Evolutionary conservation across 1,284 basidiomycete species (phyloP).

Genomic region (Apiotrichum porosum): DNA sequence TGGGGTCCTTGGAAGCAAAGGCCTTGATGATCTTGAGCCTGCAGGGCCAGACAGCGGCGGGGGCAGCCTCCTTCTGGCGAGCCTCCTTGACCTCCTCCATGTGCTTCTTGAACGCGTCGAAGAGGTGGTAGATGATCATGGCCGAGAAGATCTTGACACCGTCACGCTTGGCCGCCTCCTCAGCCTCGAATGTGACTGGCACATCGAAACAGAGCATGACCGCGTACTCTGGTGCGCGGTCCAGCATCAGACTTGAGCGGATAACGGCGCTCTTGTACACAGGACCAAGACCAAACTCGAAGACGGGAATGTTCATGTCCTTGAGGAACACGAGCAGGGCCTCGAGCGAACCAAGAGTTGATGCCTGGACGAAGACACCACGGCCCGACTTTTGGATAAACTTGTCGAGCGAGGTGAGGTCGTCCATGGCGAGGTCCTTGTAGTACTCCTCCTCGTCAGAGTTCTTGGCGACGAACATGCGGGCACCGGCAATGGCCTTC

Average conservation of each 20-base stretch:
- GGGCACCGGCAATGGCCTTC: conserved; percentile 98
- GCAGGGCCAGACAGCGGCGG: conserved; percentile 95
- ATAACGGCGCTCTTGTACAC: conserved; percentile 96
- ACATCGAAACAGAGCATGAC: conserved; percentile 98
- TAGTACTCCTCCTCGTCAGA: conserved; percentile 96
- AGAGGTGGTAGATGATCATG: conserved; percentile 93
- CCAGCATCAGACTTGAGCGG: conserved; percentile 89
- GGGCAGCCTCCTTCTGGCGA: conserved; percentile 87
- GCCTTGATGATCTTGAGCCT: conserved; percentile 85
- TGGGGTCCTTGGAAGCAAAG: conserved; percentile 95
- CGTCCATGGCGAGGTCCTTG: conserved; percentile 94
- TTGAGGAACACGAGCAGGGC: conserved; percentile 95
- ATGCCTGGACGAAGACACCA: conserved; percentile 97
- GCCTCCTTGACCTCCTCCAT: conserved; percentile 88
- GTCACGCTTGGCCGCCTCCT: conserved; percentile 84
- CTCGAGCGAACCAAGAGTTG: conserved; percentile 94
- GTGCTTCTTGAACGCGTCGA: conserved; percentile 97
- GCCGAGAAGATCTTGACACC: conserved; percentile 86
- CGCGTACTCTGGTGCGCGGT: conserved; percentile 92
- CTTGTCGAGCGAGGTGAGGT: conserved; percentile 82
- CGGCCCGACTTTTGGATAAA: conserved; percentile 92
- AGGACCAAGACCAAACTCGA: conserved; percentile 96
- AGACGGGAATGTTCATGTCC: conserved; percentile 92
- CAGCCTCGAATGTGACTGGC: conserved; percentile 77
- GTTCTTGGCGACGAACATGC: conserved; percentile 82